Conservation (phyloP, 495 filamentous ascomycete species). For the Schizothecium vesticola region DNA sequence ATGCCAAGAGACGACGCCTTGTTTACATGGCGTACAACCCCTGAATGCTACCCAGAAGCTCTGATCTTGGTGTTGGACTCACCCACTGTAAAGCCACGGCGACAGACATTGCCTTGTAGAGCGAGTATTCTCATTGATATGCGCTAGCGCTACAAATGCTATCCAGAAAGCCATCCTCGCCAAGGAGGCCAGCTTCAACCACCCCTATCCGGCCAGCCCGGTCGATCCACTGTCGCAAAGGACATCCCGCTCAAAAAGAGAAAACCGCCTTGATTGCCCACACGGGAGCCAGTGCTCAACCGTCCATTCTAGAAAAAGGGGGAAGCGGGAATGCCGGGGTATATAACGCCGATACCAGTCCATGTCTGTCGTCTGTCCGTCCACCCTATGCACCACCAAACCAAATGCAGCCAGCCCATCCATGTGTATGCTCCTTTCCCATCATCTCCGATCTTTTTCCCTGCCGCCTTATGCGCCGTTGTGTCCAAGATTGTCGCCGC, state of each 20-base stretch:
- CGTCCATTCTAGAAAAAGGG: slow-evolving; percentile 4
- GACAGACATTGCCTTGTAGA: background rate
- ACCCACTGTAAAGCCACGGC: background rate
- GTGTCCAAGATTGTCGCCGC: too few relatives aligned
- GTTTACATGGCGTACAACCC: background rate
- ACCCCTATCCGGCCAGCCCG: too few relatives aligned
- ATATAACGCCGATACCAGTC: slow-evolving; percentile 7
- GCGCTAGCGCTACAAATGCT: background rate
- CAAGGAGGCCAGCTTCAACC: background rate
- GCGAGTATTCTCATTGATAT: background rate
- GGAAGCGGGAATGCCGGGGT: background rate
- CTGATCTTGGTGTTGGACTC: background rate
- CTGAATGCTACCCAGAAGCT: background rate
- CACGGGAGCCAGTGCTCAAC: slow-evolving; percentile 15
- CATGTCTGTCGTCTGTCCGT: background rate
- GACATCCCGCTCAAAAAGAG: background rate
- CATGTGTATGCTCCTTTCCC: background rate
- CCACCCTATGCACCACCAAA: background rate
- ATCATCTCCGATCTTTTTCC: background rate
- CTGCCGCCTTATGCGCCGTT: background rate
- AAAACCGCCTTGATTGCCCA: background rate
- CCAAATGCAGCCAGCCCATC: background rate
- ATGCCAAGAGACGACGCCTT: background rate
- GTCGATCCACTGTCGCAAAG: background rate
- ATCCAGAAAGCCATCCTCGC: background rate